A percentile compares a stretch with the other conserved stretches of the same genome.
Evolutionary conservation across 208 protist genomes (phyloP).

Genomic region (Jaenimonas drosophilae): DNA sequence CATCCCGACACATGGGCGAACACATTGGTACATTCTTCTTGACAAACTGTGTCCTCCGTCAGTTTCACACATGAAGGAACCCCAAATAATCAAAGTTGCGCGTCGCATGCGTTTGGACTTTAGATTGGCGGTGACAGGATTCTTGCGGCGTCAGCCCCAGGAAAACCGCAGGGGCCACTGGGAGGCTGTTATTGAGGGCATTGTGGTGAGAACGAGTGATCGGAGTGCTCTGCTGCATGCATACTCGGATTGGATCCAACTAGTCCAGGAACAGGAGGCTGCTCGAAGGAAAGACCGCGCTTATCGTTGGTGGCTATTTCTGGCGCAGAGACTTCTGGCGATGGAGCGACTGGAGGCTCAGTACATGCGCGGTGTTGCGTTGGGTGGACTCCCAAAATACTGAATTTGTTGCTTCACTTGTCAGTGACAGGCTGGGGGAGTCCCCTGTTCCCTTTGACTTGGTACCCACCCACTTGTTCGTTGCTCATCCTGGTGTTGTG

Average conservation of each 20-base stretch:
- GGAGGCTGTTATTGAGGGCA: constrained; percentile 70
- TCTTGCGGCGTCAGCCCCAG: constrained; percentile 46
- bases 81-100: constrained; percentile 71
- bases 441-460: no score
- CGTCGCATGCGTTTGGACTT: constrained; percentile 77
- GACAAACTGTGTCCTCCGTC: constrained; percentile 30
- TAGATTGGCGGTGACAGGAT: constrained; percentile 62
- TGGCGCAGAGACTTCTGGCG: constrained; percentile 63
- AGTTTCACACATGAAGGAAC: constrained; percentile 59
- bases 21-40: constrained; percentile 79
- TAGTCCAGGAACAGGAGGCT: constrained; percentile 76
- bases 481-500: no score
- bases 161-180: constrained; percentile 64
- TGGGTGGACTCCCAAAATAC: constrained; percentile 33
- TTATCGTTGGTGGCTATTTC: constrained; percentile 78
- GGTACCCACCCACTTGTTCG: no score
- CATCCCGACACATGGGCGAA: constrained; percentile 65
- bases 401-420: no score
- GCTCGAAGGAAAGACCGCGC: constrained; percentile 55
- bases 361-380: constrained; percentile 49
- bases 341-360: constrained; percentile 65
- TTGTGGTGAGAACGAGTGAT: constrained; percentile 63
- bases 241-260: constrained; percentile 78
- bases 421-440: no score
- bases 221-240: constrained; percentile 35